Percentiles rank a stretch among this genome's conserved stretches.
Conservation (phyloP, 352 stramenopile species). For the Lagenidium sp. region DNA sequence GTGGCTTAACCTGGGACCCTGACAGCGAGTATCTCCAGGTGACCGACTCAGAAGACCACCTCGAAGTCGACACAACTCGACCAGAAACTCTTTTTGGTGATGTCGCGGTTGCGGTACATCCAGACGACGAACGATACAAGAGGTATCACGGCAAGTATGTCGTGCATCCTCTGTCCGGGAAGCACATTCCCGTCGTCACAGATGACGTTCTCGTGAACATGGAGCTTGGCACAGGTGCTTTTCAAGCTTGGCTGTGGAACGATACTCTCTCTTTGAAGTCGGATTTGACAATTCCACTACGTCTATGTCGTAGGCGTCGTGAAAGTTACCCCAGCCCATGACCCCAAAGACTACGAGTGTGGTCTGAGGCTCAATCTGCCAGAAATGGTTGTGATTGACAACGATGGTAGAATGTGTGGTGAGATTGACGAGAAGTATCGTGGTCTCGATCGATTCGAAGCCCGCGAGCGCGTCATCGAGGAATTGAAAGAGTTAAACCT, state of each 20-base stretch:
- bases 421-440: constrained; percentile 79
- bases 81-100: constrained; percentile 99
- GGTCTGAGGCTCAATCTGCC: constrained; percentile 92
- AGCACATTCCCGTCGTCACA: constrained; percentile 91
- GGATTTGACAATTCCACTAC: no score
- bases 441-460: constrained; percentile 95
- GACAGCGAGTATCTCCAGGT: no score
- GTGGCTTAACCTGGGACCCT: no score
- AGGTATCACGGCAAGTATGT: constrained; percentile 94
- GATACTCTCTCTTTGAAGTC: no score
- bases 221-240: constrained; percentile 94
- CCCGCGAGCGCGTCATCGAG: constrained; percentile 83
- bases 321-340: constrained; percentile 98
- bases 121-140: constrained; percentile 91
- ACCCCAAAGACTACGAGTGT: constrained; percentile 99
- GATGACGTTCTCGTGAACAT: constrained; percentile 98
- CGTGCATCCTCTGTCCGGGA: constrained; percentile 90
- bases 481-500: constrained; percentile 86
- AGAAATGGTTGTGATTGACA: constrained; percentile 64
- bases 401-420: constrained; percentile 56
- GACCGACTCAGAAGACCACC: constrained; percentile 40
- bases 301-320: constrained; percentile 63
- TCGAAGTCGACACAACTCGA: constrained; percentile 96
- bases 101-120: constrained; percentile 96
- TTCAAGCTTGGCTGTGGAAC: no score